Percentiles rank a stretch among this genome's conserved stretches.
phyloP scores from a whole-genome alignment of 148 eudicot genomes.

The Dianthus caryophyllus region DNA sequence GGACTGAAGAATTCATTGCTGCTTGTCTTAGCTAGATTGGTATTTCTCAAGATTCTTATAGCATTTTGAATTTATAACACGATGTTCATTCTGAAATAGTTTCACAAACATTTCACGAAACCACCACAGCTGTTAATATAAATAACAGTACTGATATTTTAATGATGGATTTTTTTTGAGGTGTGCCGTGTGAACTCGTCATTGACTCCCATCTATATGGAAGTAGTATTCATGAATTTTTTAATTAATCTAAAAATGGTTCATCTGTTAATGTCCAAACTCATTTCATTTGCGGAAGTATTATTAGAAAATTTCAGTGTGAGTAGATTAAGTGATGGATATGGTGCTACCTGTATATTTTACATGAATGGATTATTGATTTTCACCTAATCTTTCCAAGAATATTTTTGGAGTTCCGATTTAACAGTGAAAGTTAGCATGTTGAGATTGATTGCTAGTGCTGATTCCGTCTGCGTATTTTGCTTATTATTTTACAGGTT shows the following conservation, averaged over 20 bases:
- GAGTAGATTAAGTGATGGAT: neutral
- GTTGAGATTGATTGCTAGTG: neutral
- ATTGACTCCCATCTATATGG: neutral
- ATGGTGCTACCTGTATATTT: neutral
- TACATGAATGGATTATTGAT: neutral
- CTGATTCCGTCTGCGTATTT: neutral
- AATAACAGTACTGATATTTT: neutral
- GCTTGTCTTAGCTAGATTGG: constrained; percentile 84
- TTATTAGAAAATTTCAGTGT: neutral
- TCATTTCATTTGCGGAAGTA: neutral
- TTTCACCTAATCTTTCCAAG: neutral
- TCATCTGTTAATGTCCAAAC: neutral
- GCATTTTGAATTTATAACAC: neutral
- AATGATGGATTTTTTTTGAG: too few relatives aligned
- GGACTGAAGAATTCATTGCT: constrained; percentile 78
- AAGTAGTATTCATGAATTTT: neutral
- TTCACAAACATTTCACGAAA: neutral
- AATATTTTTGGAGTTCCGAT: neutral
- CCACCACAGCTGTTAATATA: neutral
- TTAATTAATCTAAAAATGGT: neutral
- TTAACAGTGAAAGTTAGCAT: neutral
- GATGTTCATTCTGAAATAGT: neutral
- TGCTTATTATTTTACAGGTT: constrained; percentile 48
- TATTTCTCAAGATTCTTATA: constrained; percentile 20
- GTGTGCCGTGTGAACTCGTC: neutral